phyloP scores from a whole-genome alignment of 768 basidiomycete species.

The Pilatotrama ljubarskyi region DNA sequence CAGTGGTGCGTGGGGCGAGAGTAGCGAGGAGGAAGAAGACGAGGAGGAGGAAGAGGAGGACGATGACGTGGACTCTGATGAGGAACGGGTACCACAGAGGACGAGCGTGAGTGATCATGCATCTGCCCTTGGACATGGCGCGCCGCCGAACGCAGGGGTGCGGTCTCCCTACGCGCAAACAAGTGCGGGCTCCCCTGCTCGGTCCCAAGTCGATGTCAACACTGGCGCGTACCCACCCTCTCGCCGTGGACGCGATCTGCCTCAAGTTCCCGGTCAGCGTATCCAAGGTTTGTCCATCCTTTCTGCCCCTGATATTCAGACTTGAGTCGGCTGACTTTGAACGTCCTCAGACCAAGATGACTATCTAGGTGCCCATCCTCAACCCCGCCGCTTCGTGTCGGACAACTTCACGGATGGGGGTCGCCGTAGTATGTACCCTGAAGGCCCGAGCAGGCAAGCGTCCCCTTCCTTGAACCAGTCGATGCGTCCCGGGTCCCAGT shows the following conservation, averaged over 20 bases:
- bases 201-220: slow-evolving; percentile 21
- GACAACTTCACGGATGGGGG: slow-evolving; percentile 55
- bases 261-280: slow-evolving; percentile 61
- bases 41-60: slow-evolving; percentile 77
- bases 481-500: slow-evolving; percentile 55
- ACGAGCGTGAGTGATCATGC: slow-evolving; percentile 21
- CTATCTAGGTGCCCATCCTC: slow-evolving; percentile 35
- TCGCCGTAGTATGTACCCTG: slow-evolving; percentile 43
- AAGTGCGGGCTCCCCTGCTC: slow-evolving; percentile 27
- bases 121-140: slow-evolving; percentile 9
- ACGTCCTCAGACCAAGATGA: slow-evolving; percentile 42
- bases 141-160: background rate
- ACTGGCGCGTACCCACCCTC: slow-evolving; percentile 17
- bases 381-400: slow-evolving; percentile 49
- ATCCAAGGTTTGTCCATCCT: slow-evolving; percentile 28
- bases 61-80: slow-evolving; percentile 65
- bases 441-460: slow-evolving; percentile 21
- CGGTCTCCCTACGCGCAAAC: slow-evolving; percentile 42
- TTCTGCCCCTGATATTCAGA: background rate
- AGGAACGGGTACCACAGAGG: slow-evolving; percentile 33
- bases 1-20: slow-evolving; percentile 56
- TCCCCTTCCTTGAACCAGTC: slow-evolving; percentile 29
- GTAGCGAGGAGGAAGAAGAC: slow-evolving; percentile 80
- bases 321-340: background rate
- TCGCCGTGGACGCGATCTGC: slow-evolving; percentile 62